Evolutionary conservation across 768 basidiomycete species (phyloP), one percentile per base, ranked within the genome.

Genomic region (Naganishia kalamii): DNA sequence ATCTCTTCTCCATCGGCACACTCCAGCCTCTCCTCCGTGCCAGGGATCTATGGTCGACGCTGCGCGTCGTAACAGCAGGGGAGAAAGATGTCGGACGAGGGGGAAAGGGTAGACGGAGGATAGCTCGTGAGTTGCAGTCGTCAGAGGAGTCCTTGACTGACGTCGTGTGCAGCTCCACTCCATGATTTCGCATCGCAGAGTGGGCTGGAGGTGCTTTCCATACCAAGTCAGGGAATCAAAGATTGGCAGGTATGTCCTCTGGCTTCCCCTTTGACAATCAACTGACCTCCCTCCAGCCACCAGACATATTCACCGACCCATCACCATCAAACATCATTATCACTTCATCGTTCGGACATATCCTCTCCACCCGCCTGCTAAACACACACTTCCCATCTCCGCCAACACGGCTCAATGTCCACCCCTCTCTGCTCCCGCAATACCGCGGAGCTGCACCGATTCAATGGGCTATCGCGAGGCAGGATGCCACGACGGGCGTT

Each of bases 371-470:
- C 4, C 71, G 80, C 2, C 80, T 88, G 60, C 83, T 96, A 17
- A 73, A 7, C 3, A 4, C 80, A 15, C 80, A 82, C 43, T 94
- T 94, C 71, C 81, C 79, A 0, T 80, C 80, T 0, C 71, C 76
- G 0, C 83, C 84, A 13, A 49, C 43, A 49, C 80, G 87, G 25
- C 80, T 97, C 40, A 96, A 97, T 72, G 85, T 97, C 6, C 92
- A 97, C 71, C 91, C 92, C 0, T 93, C 92, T 37, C 79, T 91
- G 0, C 82, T 97, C 35, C 92, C 92, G 0, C 80, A 82, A 29
- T 92, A 89, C 75, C 85, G 92, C n/a, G 92, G 92, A 0, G 85
- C 92, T 10, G 89, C 91, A 2, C 92, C 92, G 0, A 89, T 97
- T 41, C 92, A 96, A 72, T 88, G 86, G 71, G 83, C 87, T 0